phyloP scores from a whole-genome alignment of 768 basidiomycete genomes.

The Chiua virens region DNA sequence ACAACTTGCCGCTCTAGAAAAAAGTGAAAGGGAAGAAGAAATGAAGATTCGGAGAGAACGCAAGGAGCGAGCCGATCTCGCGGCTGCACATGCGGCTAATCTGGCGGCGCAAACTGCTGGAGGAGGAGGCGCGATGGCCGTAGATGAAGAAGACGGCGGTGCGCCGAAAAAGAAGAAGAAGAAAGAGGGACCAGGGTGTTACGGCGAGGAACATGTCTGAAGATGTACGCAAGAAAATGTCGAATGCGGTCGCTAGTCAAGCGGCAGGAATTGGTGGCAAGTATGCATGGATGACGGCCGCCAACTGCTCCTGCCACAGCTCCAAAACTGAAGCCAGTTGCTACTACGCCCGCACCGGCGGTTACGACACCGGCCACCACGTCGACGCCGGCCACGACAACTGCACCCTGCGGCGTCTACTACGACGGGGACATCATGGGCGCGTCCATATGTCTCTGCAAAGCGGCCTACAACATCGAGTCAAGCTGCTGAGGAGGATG shows the following conservation, averaged over 20 bases:
- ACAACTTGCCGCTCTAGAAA: conserved; percentile 73
- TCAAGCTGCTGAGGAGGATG: conserved; percentile 53
- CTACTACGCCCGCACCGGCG: conserved; percentile 34
- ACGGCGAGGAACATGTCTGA: conserved; percentile 89
- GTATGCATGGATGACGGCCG: conserved; percentile 87
- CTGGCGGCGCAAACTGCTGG: conserved; percentile 57
- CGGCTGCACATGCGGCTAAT: conserved; percentile 67
- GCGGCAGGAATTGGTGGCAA: conserved; percentile 82
- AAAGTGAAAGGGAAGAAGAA: conserved; percentile 83
- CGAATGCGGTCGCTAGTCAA: conserved; percentile 84
- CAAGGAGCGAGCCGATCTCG: conserved; percentile 72
- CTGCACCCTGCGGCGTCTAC: conserved; percentile 31
- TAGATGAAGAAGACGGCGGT: conserved; percentile 51
- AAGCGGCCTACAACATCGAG: conserved; percentile 44
- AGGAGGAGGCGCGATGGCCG: conserved; percentile 22
- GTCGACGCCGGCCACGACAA: conserved; percentile 31
- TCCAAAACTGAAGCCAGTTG: conserved; percentile 37
- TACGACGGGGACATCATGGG: conserved; percentile 45
- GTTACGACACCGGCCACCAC: conserved; percentile 24
- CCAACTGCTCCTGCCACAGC: conserved; percentile 45
- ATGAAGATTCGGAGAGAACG: conserved; percentile 69
- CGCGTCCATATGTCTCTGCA: conserved; percentile 59
- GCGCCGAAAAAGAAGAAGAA: conserved; percentile 80
- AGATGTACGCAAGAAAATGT: conserved; percentile 89
- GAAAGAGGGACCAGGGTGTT: conserved; percentile 79